Percentiles rank a stretch among this genome's conserved stretches.
Conservation (phyloP, 257 asterid species). For the Solanum infundibuliforme region DNA sequence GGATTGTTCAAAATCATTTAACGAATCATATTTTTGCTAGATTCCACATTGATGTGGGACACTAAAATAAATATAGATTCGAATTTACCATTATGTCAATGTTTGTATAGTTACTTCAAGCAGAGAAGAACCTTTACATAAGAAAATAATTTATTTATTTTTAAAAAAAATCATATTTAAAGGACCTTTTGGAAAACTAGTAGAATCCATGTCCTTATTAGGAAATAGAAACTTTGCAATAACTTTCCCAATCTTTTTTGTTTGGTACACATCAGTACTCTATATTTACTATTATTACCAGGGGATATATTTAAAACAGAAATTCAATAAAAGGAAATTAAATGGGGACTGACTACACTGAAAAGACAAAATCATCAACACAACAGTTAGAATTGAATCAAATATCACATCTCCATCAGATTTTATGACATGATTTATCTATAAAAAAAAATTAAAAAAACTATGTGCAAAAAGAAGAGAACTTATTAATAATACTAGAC, state of each 20-base stretch:
- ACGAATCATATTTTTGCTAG: neutral
- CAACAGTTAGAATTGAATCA: neutral
- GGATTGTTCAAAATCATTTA: neutral
- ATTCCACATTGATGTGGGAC: neutral
- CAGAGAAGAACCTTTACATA: neutral
- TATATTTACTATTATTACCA: neutral
- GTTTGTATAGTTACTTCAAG: neutral
- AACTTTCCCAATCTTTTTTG: neutral
- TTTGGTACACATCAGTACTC: neutral
- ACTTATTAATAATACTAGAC: neutral
- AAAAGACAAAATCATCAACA: neutral
- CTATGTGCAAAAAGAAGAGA: neutral
- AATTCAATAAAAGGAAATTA: neutral
- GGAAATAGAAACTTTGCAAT: neutral
- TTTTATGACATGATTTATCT: neutral
- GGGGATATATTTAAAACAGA: neutral
- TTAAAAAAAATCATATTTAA: neutral
- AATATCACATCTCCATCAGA: neutral
- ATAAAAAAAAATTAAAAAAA: too few relatives aligned
- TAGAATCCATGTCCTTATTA: neutral
- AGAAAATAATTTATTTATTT: neutral
- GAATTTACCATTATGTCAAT: neutral
- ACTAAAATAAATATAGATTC: neutral
- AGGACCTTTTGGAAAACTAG: neutral
- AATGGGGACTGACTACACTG: neutral